Conservation (phyloP, 2,329 filamentous ascomycete species). For the Paecilomyces niveus region DNA sequence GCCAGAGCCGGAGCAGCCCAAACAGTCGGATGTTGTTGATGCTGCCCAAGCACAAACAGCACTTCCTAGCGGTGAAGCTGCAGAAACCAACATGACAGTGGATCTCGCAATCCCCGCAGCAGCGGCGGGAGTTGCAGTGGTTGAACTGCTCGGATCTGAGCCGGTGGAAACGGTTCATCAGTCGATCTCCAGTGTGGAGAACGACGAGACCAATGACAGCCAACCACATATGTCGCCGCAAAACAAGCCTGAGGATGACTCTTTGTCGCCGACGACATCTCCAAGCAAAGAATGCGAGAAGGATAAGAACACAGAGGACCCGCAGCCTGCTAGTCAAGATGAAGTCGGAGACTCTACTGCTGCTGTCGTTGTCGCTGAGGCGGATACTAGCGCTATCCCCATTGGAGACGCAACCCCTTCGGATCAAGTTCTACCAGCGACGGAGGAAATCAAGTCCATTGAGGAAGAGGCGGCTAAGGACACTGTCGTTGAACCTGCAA, state of each 20-base stretch:
- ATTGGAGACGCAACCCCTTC: neutral
- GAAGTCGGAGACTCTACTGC: neutral
- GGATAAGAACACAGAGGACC: neutral
- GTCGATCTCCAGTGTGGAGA: constrained; percentile 3
- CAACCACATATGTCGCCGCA: constrained; percentile 7
- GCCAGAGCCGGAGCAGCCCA: neutral
- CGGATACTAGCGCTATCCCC: neutral
- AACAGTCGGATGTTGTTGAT: neutral
- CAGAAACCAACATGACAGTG: neutral
- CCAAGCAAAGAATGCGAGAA: neutral
- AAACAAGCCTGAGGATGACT: neutral
- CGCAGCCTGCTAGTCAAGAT: neutral
- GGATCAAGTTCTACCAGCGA: neutral
- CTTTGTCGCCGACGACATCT: neutral
- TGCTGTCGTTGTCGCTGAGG: neutral
- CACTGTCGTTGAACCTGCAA: neutral
- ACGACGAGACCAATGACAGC: constrained; percentile 6
- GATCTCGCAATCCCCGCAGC: neutral
- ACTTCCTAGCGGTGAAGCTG: neutral
- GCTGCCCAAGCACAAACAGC: neutral
- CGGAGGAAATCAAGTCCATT: neutral
- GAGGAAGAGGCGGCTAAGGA: neutral
- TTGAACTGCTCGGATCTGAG: neutral
- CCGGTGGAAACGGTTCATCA: neutral
- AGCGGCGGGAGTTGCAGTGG: constrained; percentile 2